phyloP scores from a whole-genome alignment of 345 rosid genomes.

The Moricandia moricandioides region DNA sequence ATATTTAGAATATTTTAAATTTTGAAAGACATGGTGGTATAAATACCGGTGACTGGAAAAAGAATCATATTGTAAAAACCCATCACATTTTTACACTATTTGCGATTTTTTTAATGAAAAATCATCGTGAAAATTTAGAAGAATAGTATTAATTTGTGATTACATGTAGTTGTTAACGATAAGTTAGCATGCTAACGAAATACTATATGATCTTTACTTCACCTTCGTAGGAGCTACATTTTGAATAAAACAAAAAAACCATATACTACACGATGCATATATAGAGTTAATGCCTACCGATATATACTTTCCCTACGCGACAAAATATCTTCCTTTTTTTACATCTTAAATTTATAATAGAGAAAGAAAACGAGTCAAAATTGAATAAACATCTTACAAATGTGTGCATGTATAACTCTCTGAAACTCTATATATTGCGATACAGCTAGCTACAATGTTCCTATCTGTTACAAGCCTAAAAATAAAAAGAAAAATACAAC shows the following conservation, averaged over 20 bases:
- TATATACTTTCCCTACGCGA: slow-evolving; percentile 3
- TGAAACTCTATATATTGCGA: slow-evolving; percentile 21
- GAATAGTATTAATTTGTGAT: not conserved
- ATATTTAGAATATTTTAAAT: too few relatives aligned
- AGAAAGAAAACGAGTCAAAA: not conserved
- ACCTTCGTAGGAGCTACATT: not conserved
- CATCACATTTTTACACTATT: not conserved
- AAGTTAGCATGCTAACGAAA: not conserved
- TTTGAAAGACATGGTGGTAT: too few relatives aligned
- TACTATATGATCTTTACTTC: not conserved
- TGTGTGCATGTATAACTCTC: not conserved
- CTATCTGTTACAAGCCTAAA: slow-evolving; percentile 13
- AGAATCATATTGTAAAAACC: too few relatives aligned
- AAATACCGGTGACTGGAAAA: too few relatives aligned
- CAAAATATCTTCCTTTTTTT: not conserved
- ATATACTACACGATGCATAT: not conserved
- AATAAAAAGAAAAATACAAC: not conserved
- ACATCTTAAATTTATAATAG: not conserved
- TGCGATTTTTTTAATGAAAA: not conserved
- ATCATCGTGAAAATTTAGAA: not conserved
- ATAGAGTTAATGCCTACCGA: not conserved
- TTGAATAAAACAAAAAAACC: not conserved
- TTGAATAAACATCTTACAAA: not conserved
- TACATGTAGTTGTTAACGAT: not conserved
- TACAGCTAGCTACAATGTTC: not conserved